Conservation (phyloP, 1,284 basidiomycete genomes). For the Heterobasidion occidentale region DNA sequence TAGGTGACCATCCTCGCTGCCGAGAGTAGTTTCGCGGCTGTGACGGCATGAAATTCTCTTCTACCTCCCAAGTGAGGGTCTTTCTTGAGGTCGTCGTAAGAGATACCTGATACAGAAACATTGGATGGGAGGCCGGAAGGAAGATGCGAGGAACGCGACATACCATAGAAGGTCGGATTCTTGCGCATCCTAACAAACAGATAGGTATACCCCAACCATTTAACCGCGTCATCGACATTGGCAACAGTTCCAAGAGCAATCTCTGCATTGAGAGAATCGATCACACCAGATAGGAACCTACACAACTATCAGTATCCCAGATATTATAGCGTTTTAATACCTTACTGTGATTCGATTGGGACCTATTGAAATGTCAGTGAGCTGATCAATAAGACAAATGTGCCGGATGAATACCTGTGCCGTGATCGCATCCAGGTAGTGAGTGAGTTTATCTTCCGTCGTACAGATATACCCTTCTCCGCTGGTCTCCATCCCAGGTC, state of each 20-base stretch:
- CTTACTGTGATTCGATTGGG: conserved; percentile 94
- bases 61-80: conserved; percentile 77
- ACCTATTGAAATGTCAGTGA: conserved; percentile 37
- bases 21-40: conserved; percentile 69
- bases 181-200: conserved; percentile 93
- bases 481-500: conserved; percentile 91
- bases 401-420: conserved; percentile 55
- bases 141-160: background rate
- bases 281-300: conserved; percentile 82
- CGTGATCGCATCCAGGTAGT: conserved; percentile 72
- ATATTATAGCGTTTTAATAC: background rate
- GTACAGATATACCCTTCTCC: conserved; percentile 98
- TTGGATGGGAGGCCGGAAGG: background rate
- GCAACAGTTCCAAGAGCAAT: conserved; percentile 93
- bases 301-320: conserved; percentile 1
- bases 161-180: conserved; percentile 89
- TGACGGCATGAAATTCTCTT: conserved; percentile 65
- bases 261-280: conserved; percentile 94
- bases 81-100: conserved; percentile 62
- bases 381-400: background rate
- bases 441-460: conserved; percentile 84
- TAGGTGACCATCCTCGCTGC: conserved; percentile 81
- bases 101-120: conserved; percentile 50
- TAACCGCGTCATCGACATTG: conserved; percentile 81
- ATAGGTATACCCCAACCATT: conserved; percentile 98